These are phyloP conservation scores for Rhodamnia argentea DNA, from an alignment of 345 rosid species.

Conservation along the genomic window DNA sequence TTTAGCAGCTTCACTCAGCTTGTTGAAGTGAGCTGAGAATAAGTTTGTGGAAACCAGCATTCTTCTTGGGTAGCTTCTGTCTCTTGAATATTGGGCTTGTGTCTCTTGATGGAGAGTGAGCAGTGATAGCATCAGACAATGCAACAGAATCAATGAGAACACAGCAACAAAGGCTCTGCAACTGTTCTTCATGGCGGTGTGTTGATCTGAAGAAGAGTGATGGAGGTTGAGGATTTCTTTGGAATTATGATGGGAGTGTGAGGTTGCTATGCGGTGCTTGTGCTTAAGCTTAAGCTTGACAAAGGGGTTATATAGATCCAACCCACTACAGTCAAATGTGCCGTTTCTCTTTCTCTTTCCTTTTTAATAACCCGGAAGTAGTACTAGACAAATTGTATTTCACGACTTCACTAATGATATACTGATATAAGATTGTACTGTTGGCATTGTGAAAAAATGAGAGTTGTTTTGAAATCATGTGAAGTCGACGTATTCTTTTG, in stretches of 20 bases:
- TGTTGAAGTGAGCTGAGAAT: background rate
- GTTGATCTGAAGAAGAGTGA: slow-evolving; percentile 1
- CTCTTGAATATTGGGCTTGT: background rate
- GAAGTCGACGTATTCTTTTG: background rate
- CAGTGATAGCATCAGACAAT: background rate
- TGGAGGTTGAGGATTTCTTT: background rate
- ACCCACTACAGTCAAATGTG: background rate
- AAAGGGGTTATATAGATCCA: background rate
- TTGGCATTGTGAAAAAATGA: background rate
- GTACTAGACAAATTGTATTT: background rate
- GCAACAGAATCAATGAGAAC: background rate
- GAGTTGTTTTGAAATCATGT: background rate
- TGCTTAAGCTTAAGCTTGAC: background rate
- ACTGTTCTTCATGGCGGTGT: background rate
- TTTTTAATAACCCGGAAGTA: background rate
- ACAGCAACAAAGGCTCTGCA: background rate
- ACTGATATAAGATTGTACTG: background rate
- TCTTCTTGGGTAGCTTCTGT: background rate
- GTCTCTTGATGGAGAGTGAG: background rate
- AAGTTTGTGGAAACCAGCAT: background rate
- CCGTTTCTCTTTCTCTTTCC: background rate
- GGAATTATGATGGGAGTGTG: background rate
- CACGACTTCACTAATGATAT: background rate
- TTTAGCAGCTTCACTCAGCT: background rate
- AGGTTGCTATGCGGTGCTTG: background rate